Conservation (phyloP, 1,284 basidiomycete species). For the Salmacisia buchloeana region DNA sequence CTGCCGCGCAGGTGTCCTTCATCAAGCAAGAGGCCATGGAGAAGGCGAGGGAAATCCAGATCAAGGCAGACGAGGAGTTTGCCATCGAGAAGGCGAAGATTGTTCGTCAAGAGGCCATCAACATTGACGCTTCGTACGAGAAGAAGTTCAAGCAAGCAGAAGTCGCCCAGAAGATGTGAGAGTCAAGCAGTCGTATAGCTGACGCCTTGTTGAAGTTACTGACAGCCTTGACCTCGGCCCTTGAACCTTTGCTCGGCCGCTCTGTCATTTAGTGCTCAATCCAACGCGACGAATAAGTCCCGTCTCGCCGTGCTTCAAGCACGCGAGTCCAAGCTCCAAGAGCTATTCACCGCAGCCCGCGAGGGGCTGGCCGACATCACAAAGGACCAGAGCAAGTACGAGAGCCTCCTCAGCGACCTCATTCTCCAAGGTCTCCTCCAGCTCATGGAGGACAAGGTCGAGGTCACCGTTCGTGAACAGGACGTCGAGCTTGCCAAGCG, state of each 20-base stretch:
- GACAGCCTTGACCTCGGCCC: not conserved
- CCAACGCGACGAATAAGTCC: conserved; percentile 88
- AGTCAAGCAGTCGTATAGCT: not conserved
- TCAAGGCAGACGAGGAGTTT: conserved; percentile 50
- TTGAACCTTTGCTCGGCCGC: no score
- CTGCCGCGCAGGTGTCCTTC: conserved; percentile 35
- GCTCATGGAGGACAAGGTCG: conserved; percentile 42
- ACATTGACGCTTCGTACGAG: conserved; percentile 42
- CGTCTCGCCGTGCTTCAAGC: conserved; percentile 83
- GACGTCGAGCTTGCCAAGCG: conserved; percentile 28
- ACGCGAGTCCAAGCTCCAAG: conserved; percentile 85
- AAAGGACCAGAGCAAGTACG: conserved; percentile 60
- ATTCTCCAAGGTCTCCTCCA: conserved; percentile 64
- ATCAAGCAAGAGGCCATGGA: conserved; percentile 51
- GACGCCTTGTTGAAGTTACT: not conserved
- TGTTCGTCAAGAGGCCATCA: conserved; percentile 46
- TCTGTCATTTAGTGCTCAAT: conserved; percentile 79
- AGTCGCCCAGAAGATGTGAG: conserved; percentile 47
- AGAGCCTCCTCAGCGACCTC: conserved; percentile 70
- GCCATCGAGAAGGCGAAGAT: conserved; percentile 50
- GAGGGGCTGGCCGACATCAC: conserved; percentile 63
- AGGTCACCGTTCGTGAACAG: conserved; percentile 32
- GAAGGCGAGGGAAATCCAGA: conserved; percentile 50
- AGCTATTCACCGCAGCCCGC: conserved; percentile 75
- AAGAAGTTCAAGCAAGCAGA: conserved; percentile 50